Base-by-base conservation (phyloP, 441 rosid genomes). In the Populus hybrid region DNA sequence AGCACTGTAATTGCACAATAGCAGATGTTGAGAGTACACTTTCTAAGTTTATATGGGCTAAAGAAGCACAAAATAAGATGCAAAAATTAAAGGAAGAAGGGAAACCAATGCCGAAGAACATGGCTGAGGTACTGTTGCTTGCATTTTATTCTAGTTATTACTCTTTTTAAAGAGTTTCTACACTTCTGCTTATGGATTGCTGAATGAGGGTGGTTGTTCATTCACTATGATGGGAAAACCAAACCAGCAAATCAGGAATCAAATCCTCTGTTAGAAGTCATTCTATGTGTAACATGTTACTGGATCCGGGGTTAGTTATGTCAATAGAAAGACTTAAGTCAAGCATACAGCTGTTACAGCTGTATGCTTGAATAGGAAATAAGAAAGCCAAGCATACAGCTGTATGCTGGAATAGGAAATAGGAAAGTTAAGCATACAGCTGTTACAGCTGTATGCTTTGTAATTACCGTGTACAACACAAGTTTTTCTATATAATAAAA, bases 21-120 rank as follows among this genome's bases (percentile, higher is more conserved):
- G 86, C 88, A n/a, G 99, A 95, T 14, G 94, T 95, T 40, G 98
- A 95, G 86, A 90, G 86, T 70, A 89, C 93, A 0, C 87, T 94
- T 78, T 84, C 98, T 1, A 93, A 91, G 83, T 94, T 91, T 81
- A 88, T 90, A 1, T 94, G 98, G 99, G 98, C 95, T 2, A 95
- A 88, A 81, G 86, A 91, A 83, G 98, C 94, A 6, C 88, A 95
- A 32, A 89, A 82, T 84, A 91, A 90, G 85, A 67, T 95, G 64
- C 81, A 79, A 46, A 88, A 88, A 87, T 79, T 94, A 76, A 87
- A 88, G 85, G 89, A 86, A 71, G 95, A 93, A 84, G 98, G 99
- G 80, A 90, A 92, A 78, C 97, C 97, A 0, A 78, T 88, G 82
- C 98, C 97, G 1, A 94, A 87, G 87, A 92, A 83, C 88, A 81